Base-by-base conservation (phyloP, 106 monocot genomes). In the Apostasia shenzhenica region DNA sequence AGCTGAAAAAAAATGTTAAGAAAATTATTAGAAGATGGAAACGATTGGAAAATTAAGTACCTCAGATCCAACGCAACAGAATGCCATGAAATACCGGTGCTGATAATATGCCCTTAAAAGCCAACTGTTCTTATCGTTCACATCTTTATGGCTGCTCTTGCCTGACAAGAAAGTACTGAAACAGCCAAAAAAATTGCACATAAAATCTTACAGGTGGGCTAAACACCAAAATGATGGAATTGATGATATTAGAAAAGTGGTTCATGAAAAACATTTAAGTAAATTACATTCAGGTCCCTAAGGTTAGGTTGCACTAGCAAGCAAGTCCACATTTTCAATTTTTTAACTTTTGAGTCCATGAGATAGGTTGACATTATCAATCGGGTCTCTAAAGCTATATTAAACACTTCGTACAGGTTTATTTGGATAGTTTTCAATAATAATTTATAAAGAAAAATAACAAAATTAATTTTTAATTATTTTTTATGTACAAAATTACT, bases 31-130 rank as follows among this genome's bases (percentile, higher is more conserved):
- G 26, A 70, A 49, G 13, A 50, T 39, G 59, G 8, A 73, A 54
- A 38, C 55, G 43, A 3, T 45, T 55, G 13, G 13, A 73, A 0
- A 12, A 73, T 46, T 67, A 56, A 64, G 14, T 73, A 81, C 95
- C 95, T 95, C 95, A 68, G 82, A 95, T 79, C 82, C 88, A 43
- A 95, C 91, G 76, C 95, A 95, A 70, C 91, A 95, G 47, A 86
- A 95, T 51, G 86, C 91, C 95, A 95, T 92, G 74, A 95, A 95
- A 40, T 68, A 67, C 1, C 95, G 83, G 53, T 91, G 65, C 8
- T 83, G 82, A 73, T 95, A 95, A 68, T 91, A 94, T 70, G 83
- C 68, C 68, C 75, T 91, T 52, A 94, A 76, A 67, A 94, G 85
- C 94, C 91, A 94, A 72, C 83, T 94, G 50, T 73, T 85, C 45